phyloP scores from a whole-genome alignment of 176 grass and related monocot genomes.

The Oryza meyeriana region DNA sequence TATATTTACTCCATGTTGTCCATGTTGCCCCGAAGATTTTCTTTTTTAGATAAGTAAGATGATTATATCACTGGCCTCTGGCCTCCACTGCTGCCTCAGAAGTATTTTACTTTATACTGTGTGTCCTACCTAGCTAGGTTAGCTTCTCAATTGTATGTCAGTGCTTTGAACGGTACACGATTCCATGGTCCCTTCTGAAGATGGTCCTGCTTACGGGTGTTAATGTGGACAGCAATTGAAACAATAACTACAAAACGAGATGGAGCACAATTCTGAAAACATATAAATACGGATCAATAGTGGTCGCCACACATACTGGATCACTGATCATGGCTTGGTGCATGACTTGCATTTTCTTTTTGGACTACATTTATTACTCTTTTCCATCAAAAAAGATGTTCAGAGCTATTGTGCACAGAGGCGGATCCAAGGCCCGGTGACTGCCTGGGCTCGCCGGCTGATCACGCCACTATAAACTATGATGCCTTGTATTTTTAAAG shows the following conservation, averaged over 20 bases:
- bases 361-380: background rate
- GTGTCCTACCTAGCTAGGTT: background rate
- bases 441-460: too few species aligned
- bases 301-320: background rate
- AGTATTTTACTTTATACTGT: background rate
- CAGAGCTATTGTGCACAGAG: background rate
- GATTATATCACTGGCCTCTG: background rate
- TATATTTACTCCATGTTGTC: background rate
- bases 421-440: too few species aligned
- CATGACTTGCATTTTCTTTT: background rate
- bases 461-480: too few species aligned
- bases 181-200: slow-evolving; percentile 27
- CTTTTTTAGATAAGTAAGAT: background rate
- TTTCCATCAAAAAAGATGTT: background rate
- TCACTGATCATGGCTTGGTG: background rate
- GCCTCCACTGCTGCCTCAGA: background rate
- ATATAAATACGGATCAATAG: background rate
- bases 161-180: slow-evolving; percentile 21
- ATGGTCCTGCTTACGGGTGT: slow-evolving; percentile 34
- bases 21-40: background rate
- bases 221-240: slow-evolving; percentile 15
- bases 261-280: background rate
- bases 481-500: too few species aligned
- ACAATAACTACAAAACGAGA: background rate
- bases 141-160: background rate